Conservation (phyloP, 2,329 filamentous ascomycete species). For the Calonectria pauciramosa region DNA sequence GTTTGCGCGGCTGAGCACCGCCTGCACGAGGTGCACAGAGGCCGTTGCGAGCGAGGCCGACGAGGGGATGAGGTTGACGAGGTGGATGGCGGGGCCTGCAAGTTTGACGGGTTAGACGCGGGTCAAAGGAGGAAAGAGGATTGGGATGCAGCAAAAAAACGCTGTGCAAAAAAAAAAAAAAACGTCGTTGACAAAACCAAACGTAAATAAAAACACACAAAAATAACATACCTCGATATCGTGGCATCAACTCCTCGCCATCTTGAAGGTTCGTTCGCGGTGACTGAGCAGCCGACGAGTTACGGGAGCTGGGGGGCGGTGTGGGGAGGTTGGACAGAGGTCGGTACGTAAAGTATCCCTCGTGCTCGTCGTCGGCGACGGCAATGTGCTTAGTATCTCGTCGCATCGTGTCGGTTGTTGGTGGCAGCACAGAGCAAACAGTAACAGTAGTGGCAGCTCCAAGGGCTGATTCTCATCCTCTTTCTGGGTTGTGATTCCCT, state of each 20-base stretch:
- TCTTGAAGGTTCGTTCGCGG: constrained; percentile 59
- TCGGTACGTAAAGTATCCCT: constrained; percentile 74
- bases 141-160: neutral
- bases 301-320: constrained; percentile 69
- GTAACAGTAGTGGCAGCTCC: constrained; percentile 34
- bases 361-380: constrained; percentile 41
- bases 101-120: constrained; percentile 23
- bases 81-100: constrained; percentile 74
- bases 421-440: constrained; percentile 30
- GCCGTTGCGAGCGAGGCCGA: constrained; percentile 71
- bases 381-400: constrained; percentile 38
- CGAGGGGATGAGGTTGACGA: constrained; percentile 76
- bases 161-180: neutral
- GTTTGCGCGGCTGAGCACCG: constrained; percentile 69
- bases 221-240: constrained; percentile 53
- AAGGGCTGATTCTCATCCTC: constrained; percentile 40
- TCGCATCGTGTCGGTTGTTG: constrained; percentile 37
- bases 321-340: constrained; percentile 78
- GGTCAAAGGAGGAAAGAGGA: constrained; percentile 9
- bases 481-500: constrained; percentile 19
- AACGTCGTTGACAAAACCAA: neutral
- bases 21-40: constrained; percentile 71
- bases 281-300: constrained; percentile 59
- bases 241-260: constrained; percentile 57
- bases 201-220: neutral